Conservation (phyloP, 2,329 filamentous ascomycete species). For the Iodosphaeria phyllophila region DNA sequence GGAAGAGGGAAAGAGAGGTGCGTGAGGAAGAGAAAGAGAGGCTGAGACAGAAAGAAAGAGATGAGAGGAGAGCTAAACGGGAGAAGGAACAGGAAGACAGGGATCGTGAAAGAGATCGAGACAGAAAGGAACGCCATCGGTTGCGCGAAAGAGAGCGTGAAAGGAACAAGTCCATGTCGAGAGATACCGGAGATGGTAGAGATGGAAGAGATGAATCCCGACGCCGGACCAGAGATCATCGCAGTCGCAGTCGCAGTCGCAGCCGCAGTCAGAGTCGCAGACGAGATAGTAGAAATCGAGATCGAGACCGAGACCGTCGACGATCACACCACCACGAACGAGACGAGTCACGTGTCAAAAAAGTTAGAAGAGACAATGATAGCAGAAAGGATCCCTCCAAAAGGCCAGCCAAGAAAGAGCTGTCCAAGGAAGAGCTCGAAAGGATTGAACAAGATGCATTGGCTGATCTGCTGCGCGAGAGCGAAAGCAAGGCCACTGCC, state of each 20-base stretch:
- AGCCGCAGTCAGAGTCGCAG: slow-evolving; percentile 14
- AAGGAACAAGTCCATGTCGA: slow-evolving; percentile 13
- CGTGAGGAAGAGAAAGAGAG: slow-evolving; percentile 30
- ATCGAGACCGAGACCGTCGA: slow-evolving; percentile 15
- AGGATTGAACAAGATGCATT: slow-evolving; percentile 38
- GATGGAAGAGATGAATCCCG: slow-evolving; percentile 11
- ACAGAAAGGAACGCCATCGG: slow-evolving; percentile 27
- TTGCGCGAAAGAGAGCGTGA: slow-evolving; percentile 18
- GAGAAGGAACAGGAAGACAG: slow-evolving; percentile 29
- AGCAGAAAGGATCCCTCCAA: slow-evolving; percentile 25
- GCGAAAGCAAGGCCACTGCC: slow-evolving; percentile 27
- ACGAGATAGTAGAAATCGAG: slow-evolving; percentile 15
- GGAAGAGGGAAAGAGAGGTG: no score
- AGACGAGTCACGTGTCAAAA: slow-evolving; percentile 12
- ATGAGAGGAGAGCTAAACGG: slow-evolving; percentile 16
- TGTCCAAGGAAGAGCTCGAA: slow-evolving; percentile 38
- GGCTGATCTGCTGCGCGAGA: slow-evolving; percentile 39
- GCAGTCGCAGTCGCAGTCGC: slow-evolving; percentile 11
- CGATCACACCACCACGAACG: slow-evolving; percentile 14
- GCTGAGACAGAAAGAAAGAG: slow-evolving; percentile 24
- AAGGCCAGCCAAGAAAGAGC: slow-evolving; percentile 33
- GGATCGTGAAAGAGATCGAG: slow-evolving; percentile 26
- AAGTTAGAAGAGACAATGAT: slow-evolving; percentile 16
- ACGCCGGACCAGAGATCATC: slow-evolving; percentile 14
- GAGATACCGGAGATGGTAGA: slow-evolving; percentile 19